A percentile compares a stretch with the other conserved stretches of the same genome.
phyloP scores from a whole-genome alignment of 2,329 filamentous ascomycete species.

The Ophiostoma perfectum region DNA sequence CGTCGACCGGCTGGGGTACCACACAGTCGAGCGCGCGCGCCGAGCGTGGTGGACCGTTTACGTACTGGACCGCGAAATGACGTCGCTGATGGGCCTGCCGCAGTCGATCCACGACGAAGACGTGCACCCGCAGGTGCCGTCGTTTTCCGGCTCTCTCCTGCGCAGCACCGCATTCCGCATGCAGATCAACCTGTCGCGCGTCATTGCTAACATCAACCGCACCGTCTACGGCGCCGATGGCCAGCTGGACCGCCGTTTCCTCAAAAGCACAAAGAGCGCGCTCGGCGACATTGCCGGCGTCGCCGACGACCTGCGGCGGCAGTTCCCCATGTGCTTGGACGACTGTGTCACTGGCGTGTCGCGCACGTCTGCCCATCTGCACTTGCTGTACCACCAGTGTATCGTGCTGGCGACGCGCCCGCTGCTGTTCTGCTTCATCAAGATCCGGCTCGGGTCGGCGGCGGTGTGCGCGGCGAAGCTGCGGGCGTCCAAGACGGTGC shows the following conservation, averaged over 20 bases:
- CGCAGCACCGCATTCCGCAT: constrained; percentile 5
- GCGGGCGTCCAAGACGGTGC: not conserved
- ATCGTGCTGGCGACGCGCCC: constrained; percentile 9
- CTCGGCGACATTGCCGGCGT: constrained; percentile 7
- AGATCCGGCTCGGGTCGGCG: constrained; percentile 3
- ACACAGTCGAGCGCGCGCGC: not conserved
- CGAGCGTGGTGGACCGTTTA: constrained; percentile 14
- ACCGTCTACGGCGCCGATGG: constrained; percentile 14
- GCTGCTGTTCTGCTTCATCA: constrained; percentile 12
- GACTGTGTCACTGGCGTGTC: constrained; percentile 4
- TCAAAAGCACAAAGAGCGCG: constrained; percentile 2
- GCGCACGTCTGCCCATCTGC: constrained; percentile 8
- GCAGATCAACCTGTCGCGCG: constrained; percentile 5
- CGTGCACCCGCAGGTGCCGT: constrained; percentile 6
- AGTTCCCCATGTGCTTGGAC: not conserved
- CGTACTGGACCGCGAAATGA: constrained; percentile 12
- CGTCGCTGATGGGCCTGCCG: constrained; percentile 13
- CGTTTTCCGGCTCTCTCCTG: constrained; percentile 3
- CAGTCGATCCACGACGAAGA: constrained; percentile 6
- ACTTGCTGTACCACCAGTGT: constrained; percentile 16
- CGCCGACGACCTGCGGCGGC: constrained; percentile 7
- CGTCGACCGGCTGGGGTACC: not conserved
- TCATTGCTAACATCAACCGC: constrained; percentile 14
- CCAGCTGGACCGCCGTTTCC: not conserved
- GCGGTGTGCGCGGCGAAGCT: not conserved